A percentile compares a stretch with the other conserved stretches of the same genome.
Evolutionary conservation across 345 rosid genomes (phyloP).

Genomic region (Passiflora organensis): DNA sequence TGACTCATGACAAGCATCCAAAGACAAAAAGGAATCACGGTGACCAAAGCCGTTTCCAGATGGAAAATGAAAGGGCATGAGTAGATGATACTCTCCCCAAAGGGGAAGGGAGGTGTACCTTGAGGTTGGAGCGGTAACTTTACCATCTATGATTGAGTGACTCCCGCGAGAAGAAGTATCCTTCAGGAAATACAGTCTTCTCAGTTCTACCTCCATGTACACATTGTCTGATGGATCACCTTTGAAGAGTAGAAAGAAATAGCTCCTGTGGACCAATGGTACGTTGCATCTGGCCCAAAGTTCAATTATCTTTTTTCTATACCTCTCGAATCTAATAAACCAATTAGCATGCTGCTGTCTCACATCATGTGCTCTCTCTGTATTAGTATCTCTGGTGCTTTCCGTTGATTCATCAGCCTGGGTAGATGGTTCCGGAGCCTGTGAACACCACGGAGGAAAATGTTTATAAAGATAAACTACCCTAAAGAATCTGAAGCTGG

Average conservation of each 20-base stretch:
- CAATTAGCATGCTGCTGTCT: slow-evolving; percentile 26
- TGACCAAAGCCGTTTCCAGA: no score
- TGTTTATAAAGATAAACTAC: no score
- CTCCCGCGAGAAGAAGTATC: slow-evolving; percentile 30
- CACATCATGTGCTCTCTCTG: no score
- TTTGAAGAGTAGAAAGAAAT: slow-evolving; percentile 72
- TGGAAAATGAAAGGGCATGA: background rate
- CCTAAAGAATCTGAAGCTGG: no score
- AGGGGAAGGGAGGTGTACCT: slow-evolving; percentile 23
- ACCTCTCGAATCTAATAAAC: slow-evolving; percentile 47
- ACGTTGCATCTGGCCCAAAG: slow-evolving; percentile 62
- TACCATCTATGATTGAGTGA: slow-evolving; percentile 28
- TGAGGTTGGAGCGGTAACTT: slow-evolving; percentile 16
- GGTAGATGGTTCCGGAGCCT: no score
- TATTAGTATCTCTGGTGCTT: no score
- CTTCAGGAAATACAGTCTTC: slow-evolving; percentile 64
- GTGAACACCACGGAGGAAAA: no score
- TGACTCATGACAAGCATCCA: no score
- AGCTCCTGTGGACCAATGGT: slow-evolving; percentile 69
- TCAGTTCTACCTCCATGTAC: slow-evolving; percentile 73
- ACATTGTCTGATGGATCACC: slow-evolving; percentile 73
- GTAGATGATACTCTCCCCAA: background rate
- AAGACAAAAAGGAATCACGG: no score
- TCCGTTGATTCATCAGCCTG: no score
- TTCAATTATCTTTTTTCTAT: slow-evolving; percentile 51